Conservation (phyloP, 2,329 filamentous ascomycete genomes). For the Aspergillus tanneri region DNA sequence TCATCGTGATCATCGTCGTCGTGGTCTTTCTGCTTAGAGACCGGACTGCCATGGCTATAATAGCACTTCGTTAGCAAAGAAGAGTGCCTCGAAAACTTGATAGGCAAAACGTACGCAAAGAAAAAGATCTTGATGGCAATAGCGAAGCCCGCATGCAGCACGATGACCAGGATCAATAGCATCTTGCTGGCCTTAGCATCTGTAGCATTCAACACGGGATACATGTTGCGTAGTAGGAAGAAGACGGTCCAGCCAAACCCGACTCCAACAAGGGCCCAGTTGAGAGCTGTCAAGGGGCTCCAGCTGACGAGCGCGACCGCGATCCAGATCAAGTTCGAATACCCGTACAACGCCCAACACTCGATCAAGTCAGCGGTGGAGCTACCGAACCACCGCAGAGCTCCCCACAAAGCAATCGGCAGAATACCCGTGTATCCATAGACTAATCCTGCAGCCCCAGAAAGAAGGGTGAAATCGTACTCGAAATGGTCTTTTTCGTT, state of each 20-base stretch:
- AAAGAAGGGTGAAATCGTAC: slow-evolving; percentile 88
- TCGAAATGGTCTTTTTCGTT: slow-evolving; percentile 70
- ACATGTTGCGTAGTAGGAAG: slow-evolving; percentile 82
- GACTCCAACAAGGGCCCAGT: slow-evolving; percentile 88
- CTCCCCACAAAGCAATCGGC: slow-evolving; percentile 80
- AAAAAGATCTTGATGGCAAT: slow-evolving; percentile 96
- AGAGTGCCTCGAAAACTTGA: neutral
- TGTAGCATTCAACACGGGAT: slow-evolving; percentile 87
- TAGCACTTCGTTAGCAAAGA: slow-evolving; percentile 15
- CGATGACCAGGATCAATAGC: slow-evolving; percentile 77
- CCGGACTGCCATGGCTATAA: slow-evolving; percentile 62
- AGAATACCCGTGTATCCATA: slow-evolving; percentile 94
- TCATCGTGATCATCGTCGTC: slow-evolving; percentile 31
- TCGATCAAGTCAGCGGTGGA: slow-evolving; percentile 91
- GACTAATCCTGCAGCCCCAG: slow-evolving; percentile 84
- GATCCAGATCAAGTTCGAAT: slow-evolving; percentile 96
- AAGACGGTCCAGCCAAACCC: slow-evolving; percentile 79
- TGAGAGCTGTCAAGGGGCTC: slow-evolving; percentile 80
- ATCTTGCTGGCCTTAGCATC: slow-evolving; percentile 90
- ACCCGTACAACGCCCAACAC: slow-evolving; percentile 93
- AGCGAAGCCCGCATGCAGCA: slow-evolving; percentile 82
- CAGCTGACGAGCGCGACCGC: slow-evolving; percentile 88
- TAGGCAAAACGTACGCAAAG: slow-evolving; percentile 64
- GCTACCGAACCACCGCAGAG: slow-evolving; percentile 91
- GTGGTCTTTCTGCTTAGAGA: slow-evolving; percentile 44